Evolutionary conservation across 805 yeast genomes (phyloP).

Genomic region (Starmera caribaea): DNA sequence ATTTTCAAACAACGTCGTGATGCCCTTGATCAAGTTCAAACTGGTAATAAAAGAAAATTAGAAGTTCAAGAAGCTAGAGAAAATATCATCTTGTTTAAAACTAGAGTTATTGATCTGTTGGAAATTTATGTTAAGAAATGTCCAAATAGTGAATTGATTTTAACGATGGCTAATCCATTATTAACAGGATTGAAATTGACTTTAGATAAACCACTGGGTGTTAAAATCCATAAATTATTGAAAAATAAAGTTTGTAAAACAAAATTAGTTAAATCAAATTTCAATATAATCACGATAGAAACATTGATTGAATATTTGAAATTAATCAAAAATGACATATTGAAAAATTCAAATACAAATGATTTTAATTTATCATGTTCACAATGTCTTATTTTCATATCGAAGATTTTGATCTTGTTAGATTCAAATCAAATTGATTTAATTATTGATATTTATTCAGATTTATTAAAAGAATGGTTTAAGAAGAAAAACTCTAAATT

Average conservation of each 20-base stretch:
- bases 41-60: constrained; percentile 58
- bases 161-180: constrained; percentile 45
- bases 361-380: constrained; percentile 36
- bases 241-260: constrained; percentile 50
- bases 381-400: constrained; percentile 54
- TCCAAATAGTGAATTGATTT: constrained; percentile 22
- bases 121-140: constrained; percentile 44
- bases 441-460: constrained; percentile 47
- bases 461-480: constrained; percentile 55
- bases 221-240: constrained; percentile 64
- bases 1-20: constrained; percentile 79
- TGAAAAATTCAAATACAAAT: constrained; percentile 24
- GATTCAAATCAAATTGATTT: constrained; percentile 24
- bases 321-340: constrained; percentile 33
- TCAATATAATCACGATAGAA: constrained; percentile 12
- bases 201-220: constrained; percentile 58
- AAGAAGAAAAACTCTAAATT: constrained; percentile 33
- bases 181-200: constrained; percentile 56
- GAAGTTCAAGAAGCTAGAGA: constrained; percentile 76
- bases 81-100: constrained; percentile 70
- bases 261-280: constrained; percentile 17
- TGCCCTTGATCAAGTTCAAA: constrained; percentile 43
- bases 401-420: constrained; percentile 41
- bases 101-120: constrained; percentile 66
- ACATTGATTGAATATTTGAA: constrained; percentile 20